Percentiles rank a stretch among this genome's conserved stretches.
Evolutionary conservation across 495 filamentous ascomycete species (phyloP).

Genomic region (Hypoxylon crocopeplum): DNA sequence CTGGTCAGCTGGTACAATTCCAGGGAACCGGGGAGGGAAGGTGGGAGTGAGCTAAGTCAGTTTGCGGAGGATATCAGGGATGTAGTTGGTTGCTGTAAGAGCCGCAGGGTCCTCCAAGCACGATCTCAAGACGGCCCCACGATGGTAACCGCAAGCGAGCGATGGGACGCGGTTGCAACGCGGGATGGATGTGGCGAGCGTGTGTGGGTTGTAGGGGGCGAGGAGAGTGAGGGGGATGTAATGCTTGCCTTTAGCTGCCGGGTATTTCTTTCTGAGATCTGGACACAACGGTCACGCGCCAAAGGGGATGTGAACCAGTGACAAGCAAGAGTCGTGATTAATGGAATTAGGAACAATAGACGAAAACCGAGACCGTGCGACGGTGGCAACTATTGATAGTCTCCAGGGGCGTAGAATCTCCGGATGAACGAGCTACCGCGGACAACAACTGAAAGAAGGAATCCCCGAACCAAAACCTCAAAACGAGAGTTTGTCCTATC

Average conservation of each 20-base stretch:
- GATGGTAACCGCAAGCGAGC: conserved; percentile 19
- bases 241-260: conserved; percentile 28
- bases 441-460: conserved; percentile 37
- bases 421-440: conserved; percentile 22
- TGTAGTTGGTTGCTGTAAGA: conserved; percentile 22
- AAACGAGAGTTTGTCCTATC: conserved; percentile 34
- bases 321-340: conserved; percentile 12
- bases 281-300: conserved; percentile 26
- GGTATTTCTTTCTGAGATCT: conserved; percentile 13
- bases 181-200: conserved; percentile 8
- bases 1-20: conserved; percentile 11
- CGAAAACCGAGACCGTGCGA: conserved; percentile 33
- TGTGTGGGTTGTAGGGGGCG: not conserved
- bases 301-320: conserved; percentile 14
- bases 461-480: conserved; percentile 25
- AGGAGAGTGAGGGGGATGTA: not conserved
- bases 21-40: conserved; percentile 11
- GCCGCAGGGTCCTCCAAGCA: conserved; percentile 26
- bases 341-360: conserved; percentile 35
- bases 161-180: conserved; percentile 9
- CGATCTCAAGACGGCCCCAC: not conserved
- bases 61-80: conserved; percentile 18
- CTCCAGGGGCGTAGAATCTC: conserved; percentile 14
- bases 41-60: conserved; percentile 10
- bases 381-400: conserved; percentile 32